Percentiles rank a stretch among this genome's conserved stretches.
Evolutionary conservation across 495 filamentous ascomycete genomes (phyloP).

Genomic region (Podospora anserina): DNA sequence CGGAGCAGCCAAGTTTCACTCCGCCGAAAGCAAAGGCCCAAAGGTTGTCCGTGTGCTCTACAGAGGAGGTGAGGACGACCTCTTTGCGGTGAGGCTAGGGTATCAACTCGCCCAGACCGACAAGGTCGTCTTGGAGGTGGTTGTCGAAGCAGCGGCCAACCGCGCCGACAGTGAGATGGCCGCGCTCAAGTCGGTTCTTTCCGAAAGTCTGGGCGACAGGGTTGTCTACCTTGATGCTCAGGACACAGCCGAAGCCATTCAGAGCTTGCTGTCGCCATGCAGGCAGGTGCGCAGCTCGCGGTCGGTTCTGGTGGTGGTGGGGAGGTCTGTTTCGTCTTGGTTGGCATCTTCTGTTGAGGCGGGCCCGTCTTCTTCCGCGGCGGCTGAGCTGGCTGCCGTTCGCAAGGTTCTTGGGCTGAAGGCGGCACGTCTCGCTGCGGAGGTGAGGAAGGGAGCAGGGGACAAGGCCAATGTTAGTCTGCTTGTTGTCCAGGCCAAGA

Average conservation of each 20-base stretch:
- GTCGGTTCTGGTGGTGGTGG: constrained; percentile 11
- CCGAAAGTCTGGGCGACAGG: constrained; percentile 6
- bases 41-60: constrained; percentile 71
- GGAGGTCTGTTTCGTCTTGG: not conserved
- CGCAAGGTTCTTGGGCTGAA: constrained; percentile 60
- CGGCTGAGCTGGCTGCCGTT: constrained; percentile 34
- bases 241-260: not conserved
- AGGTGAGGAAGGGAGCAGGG: constrained; percentile 30
- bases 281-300: not conserved
- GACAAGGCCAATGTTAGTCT: constrained; percentile 57
- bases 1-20: constrained; percentile 64
- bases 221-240: not conserved
- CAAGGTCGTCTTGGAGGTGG: constrained; percentile 66
- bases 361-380: not conserved
- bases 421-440: constrained; percentile 59
- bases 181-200: constrained; percentile 9
- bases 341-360: not conserved
- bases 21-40: constrained; percentile 12
- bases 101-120: constrained; percentile 72
- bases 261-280: not conserved
- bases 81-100: constrained; percentile 69
- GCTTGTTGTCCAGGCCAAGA: constrained; percentile 65
- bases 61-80: constrained; percentile 77
- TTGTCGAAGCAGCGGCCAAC: constrained; percentile 37
- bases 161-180: constrained; percentile 11